Evolutionary conservation across 139 green algal species (phyloP), one percentile per base, ranked within the genome.

Genomic region (Tetradesmus lagerheimii): DNA sequence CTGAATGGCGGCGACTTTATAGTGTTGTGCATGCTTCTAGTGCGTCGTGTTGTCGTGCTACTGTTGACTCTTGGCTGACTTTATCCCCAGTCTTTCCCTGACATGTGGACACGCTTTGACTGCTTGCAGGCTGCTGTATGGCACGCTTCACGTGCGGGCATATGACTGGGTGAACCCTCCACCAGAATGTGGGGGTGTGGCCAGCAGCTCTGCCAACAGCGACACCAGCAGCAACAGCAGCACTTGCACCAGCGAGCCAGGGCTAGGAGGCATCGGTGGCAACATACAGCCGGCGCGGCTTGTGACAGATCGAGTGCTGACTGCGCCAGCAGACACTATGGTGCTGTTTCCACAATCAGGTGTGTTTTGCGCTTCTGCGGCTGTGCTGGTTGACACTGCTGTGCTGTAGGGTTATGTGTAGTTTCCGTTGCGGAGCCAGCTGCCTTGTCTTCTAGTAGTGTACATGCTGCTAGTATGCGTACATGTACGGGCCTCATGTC

Each of bases 101-200:
- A 62, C 47, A 20, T 12, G 47, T 62, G 8, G 20, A 62, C 47
- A 5, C 8, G 8, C 53, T 66, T 43, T 27, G 11, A 31, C 18
- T 23, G 20, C 89, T 0, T 92, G 90, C 89, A 97, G 96, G 85
- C 92, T 99, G 79, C 90, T 99, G 71, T 98, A 97, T 89, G 97
- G 97, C 20, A 77, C 87, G 6, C 92, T 99, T 86, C 95, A 95
- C 38, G 93, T 99, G 31, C 84, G 66, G 0, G 94, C 95, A 0
- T 99, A 94, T 83, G 97, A 99, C 91, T 97, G 92, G 93, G 76
- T 86, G 34, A 67, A 91, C 15, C 75, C 53, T n/a, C 39, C n/a
- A 31, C 34, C 16, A 4, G n/a, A n/a, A 25, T 47, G 74, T 45
- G 76, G 82, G 12, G 29, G 85, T 43, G 31, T n/a, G 74, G 6